Base-by-base conservation (phyloP, 1,284 basidiomycete species). In the Exobasidium rhododendri region DNA sequence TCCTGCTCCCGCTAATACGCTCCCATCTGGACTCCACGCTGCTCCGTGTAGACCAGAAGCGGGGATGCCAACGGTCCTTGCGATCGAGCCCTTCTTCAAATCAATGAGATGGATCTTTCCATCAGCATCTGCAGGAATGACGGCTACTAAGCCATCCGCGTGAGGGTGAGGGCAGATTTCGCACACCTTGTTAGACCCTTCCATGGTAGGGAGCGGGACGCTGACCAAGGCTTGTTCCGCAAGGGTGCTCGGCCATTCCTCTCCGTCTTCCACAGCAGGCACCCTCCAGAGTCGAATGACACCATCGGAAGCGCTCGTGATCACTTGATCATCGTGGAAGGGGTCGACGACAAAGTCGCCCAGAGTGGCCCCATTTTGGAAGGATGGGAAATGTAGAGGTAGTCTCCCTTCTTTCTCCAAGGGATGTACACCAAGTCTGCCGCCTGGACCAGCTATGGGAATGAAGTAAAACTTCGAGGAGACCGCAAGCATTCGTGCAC, bases 1-100 rank as follows among this genome's bases (percentile, higher is more conserved):
- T 13, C 80, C 78, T 0, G 82, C 77, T n/a, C 83, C 53, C 0
- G 82, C 83, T 4, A 83, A 60, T 2, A 68, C 67, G 17, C 64
- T 59, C 0, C 83, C 83, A 4, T 74, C 61, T 0, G 76, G 74
- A 4, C 75, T 79, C 75, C 82, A 81, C 0, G 76, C 66, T 11
- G 64, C 62, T 1, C 56, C 22, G 24, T 31, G 57, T 22, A 65
- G 66, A 20, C 66, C 66, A 14, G 20, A 22, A 55, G n/a, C 53
- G 11, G 54, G 40, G n/a, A 47, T 32, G 11, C 52, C 54, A 26
- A 63, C n/a, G n/a, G 17, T 40, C 58, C n/a, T 24, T 20, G 10
- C 24, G 35, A 22, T 51, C 11, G n/a, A 24, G 2, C 22, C 28
- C 28, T 17, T 14, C 7, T 52, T 40, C 29, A 31, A 28, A 35